A percentile compares a stretch with the other conserved stretches of the same genome.
Conservation (phyloP, 1,284 basidiomycete species). For the Pisolithus thermaeus region DNA sequence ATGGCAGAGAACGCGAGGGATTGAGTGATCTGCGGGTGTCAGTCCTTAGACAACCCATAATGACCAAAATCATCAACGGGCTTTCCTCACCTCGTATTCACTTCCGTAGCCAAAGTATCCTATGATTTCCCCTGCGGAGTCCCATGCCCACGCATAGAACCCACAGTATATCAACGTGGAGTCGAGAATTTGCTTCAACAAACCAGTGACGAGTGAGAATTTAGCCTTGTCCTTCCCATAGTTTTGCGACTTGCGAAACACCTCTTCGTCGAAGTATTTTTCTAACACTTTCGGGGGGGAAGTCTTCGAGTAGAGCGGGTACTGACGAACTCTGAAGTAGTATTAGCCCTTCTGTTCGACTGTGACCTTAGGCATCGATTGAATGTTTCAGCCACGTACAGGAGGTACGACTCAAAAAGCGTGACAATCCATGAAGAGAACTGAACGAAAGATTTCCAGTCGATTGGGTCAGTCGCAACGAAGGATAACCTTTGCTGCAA, state of each 20-base stretch:
- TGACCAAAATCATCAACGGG: constrained; percentile 16
- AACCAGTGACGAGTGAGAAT: constrained; percentile 68
- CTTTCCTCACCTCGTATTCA: constrained; percentile 53
- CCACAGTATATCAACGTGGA: constrained; percentile 70
- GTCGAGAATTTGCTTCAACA: constrained; percentile 71
- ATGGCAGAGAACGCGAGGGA: constrained; percentile 76
- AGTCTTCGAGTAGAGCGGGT: constrained; percentile 74
- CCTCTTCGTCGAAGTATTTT: constrained; percentile 65
- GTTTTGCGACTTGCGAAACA: constrained; percentile 83
- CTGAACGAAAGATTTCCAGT: constrained; percentile 73
- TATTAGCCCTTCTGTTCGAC: background rate
- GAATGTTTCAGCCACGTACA: constrained; percentile 42
- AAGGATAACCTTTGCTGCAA: constrained; percentile 55
- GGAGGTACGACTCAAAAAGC: constrained; percentile 76
- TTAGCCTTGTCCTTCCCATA: constrained; percentile 93
- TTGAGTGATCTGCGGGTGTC: constrained; percentile 59
- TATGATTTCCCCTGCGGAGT: constrained; percentile 46
- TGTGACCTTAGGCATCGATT: background rate
- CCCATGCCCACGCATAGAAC: constrained; percentile 80
- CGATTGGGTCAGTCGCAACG: constrained; percentile 51
- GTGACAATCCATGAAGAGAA: constrained; percentile 75
- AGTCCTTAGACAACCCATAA: background rate
- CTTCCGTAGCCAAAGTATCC: constrained; percentile 53
- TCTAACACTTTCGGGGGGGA: constrained; percentile 75
- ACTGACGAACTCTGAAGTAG: constrained; percentile 65